Conservation (phyloP, 768 basidiomycete species). For the Auriscalpium orientale region DNA sequence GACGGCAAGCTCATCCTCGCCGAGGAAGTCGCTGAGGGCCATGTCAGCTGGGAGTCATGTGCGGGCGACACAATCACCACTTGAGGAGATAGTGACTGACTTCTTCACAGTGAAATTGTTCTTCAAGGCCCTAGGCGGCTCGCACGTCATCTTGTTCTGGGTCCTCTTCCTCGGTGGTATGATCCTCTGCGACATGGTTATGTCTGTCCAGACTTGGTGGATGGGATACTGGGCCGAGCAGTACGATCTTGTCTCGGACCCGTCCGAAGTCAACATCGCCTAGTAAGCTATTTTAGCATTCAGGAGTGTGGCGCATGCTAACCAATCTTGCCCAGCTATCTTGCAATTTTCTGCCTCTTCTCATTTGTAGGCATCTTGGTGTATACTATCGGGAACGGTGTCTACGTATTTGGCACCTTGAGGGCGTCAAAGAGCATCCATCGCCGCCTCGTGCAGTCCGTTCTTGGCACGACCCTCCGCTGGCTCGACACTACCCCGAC, state of each 20-base stretch:
- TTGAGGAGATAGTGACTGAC: not conserved
- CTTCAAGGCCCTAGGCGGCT: conserved; percentile 21
- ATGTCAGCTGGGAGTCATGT: conserved; percentile 42
- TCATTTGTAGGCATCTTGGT: conserved; percentile 23
- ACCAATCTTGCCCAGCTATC: conserved; percentile 31
- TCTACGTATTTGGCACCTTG: conserved; percentile 39
- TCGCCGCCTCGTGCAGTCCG: conserved; percentile 38
- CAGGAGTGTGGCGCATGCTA: conserved; percentile 2
- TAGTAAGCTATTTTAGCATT: conserved; percentile 17
- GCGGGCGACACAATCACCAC: conserved; percentile 12
- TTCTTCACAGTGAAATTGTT: conserved; percentile 23
- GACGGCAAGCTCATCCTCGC: conserved; percentile 56
- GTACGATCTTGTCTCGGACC: conserved; percentile 25
- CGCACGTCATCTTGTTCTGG: conserved; percentile 27
- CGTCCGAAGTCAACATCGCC: conserved; percentile 26
- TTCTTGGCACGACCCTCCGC: conserved; percentile 54
- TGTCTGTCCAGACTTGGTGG: conserved; percentile 31
- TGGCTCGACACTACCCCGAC: conserved; percentile 45
- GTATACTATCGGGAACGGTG: conserved; percentile 26
- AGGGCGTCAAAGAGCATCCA: conserved; percentile 53
- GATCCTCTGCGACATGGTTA: conserved; percentile 17
- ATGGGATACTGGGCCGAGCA: conserved; percentile 39
- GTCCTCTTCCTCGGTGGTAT: conserved; percentile 13
- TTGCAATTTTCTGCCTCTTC: conserved; percentile 35
- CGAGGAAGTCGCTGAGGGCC: conserved; percentile 57